Evolutionary conservation across 495 filamentous ascomycete genomes (phyloP).

Genomic region (Tuber umbilicatum): DNA sequence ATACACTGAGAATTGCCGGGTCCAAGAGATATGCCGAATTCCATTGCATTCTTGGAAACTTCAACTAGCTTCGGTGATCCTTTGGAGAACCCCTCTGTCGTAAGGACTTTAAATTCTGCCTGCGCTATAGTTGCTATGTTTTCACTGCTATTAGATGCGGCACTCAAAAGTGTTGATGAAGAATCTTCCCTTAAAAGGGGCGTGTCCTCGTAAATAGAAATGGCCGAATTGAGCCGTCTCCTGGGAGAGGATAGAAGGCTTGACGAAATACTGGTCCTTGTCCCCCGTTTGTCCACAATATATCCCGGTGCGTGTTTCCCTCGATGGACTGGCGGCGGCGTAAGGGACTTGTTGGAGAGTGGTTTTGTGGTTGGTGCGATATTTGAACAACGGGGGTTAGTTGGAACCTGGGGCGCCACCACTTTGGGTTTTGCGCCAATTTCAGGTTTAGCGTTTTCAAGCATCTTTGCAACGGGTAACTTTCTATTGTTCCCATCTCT

Average conservation of each 20-base stretch:
- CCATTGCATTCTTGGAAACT: constrained; percentile 8
- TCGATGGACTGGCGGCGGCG: background rate
- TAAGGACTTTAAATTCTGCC: background rate
- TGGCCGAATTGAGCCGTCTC: background rate
- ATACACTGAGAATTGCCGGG: background rate
- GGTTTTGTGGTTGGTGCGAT: background rate
- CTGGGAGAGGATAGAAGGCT: constrained; percentile 11
- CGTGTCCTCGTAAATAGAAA: constrained; percentile 5
- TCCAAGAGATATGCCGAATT: background rate
- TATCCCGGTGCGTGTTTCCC: background rate
- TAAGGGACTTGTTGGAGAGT: background rate
- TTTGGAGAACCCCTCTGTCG: background rate
- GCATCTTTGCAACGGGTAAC: background rate
- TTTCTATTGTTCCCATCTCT: background rate
- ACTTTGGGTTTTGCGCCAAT: background rate
- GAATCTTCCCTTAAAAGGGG: constrained; percentile 9
- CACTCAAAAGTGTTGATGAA: constrained; percentile 12
- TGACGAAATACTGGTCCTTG: constrained; percentile 10
- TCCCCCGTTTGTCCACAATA: background rate
- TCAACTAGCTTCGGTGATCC: constrained; percentile 19
- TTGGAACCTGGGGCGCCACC: background rate
- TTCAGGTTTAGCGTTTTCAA: background rate
- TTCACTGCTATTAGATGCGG: constrained; percentile 14
- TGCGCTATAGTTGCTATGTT: constrained; percentile 6
- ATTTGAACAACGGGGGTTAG: background rate